These are phyloP conservation scores for Boletus insuetus DNA, from an alignment of 768 basidiomycete genomes.

Conservation along the genomic window DNA sequence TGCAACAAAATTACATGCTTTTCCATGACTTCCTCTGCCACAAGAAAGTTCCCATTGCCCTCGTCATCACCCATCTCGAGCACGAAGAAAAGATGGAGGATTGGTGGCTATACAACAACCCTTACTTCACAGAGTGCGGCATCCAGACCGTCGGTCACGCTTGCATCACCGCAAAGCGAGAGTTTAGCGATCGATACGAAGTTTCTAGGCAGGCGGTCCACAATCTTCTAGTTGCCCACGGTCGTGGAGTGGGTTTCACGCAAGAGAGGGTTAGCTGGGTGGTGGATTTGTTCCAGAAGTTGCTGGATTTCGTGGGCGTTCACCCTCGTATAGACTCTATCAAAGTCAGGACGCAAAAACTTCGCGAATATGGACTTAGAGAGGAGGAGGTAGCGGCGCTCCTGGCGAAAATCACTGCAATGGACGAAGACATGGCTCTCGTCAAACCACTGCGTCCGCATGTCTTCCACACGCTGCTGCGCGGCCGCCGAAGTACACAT, in stretches of 20 bases:
- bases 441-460: slow-evolving; percentile 5
- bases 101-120: slow-evolving; percentile 34
- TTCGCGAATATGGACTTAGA: slow-evolving; percentile 26
- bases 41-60: slow-evolving; percentile 29
- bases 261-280: slow-evolving; percentile 27
- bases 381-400: slow-evolving; percentile 22
- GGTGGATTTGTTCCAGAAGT: slow-evolving; percentile 18
- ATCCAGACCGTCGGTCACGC: slow-evolving; percentile 30
- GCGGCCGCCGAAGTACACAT: slow-evolving; percentile 10
- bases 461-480: slow-evolving; percentile 4
- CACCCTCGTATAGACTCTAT: slow-evolving; percentile 20
- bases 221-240: slow-evolving; percentile 20
- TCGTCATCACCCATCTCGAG: slow-evolving; percentile 36
- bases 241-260: slow-evolving; percentile 16
- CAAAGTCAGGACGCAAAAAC: slow-evolving; percentile 22
- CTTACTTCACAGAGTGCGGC: slow-evolving; percentile 18
- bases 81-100: slow-evolving; percentile 34
- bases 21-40: slow-evolving; percentile 36
- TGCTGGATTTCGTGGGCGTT: slow-evolving; percentile 23
- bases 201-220: slow-evolving; percentile 22
- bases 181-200: slow-evolving; percentile 26
- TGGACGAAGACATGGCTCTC: slow-evolving; percentile 18
- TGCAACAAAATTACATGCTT: slow-evolving; percentile 30
- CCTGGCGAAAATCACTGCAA: slow-evolving; percentile 19
- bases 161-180: slow-evolving; percentile 33